These are phyloP conservation scores for Coleophoma eucalyptorum DNA, from an alignment of 2,329 filamentous ascomycete genomes.

Conservation along the genomic window DNA sequence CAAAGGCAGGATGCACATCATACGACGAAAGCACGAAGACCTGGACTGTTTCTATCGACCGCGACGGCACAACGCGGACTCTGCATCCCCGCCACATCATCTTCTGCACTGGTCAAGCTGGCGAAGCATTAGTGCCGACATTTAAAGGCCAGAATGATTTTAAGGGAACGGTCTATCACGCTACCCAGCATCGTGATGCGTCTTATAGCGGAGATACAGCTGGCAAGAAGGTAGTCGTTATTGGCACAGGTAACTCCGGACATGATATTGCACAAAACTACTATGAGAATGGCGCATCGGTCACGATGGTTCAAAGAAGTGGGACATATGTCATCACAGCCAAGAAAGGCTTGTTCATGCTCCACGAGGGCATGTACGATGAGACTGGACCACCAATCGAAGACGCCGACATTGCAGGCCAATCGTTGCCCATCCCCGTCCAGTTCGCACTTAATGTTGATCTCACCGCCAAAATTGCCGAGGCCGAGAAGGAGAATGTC, in stretches of 20 bases:
- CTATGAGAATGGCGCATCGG: slow-evolving; percentile 60
- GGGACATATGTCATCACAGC: slow-evolving; percentile 62
- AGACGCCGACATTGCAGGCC: slow-evolving; percentile 59
- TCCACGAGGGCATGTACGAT: slow-evolving; percentile 36
- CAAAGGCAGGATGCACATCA: slow-evolving; percentile 33
- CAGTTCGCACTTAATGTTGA: slow-evolving; percentile 55
- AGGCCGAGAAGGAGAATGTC: slow-evolving; percentile 33
- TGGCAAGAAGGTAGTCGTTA: slow-evolving; percentile 58
- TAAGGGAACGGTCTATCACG: slow-evolving; percentile 55
- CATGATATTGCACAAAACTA: slow-evolving; percentile 69
- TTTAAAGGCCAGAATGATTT: slow-evolving; percentile 50
- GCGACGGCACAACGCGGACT: slow-evolving; percentile 35
- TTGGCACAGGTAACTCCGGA: slow-evolving; percentile 65
- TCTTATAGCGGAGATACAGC: slow-evolving; percentile 30
- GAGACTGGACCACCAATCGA: slow-evolving; percentile 46
- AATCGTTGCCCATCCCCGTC: slow-evolving; percentile 53
- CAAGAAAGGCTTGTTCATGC: slow-evolving; percentile 36
- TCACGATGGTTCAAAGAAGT: slow-evolving; percentile 68
- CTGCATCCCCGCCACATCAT: slow-evolving; percentile 44
- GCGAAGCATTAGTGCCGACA: slow-evolving; percentile 43
- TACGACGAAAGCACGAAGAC: slow-evolving; percentile 45
- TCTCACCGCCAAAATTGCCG: slow-evolving; percentile 32
- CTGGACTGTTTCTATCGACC: slow-evolving; percentile 53
- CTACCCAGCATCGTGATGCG: slow-evolving; percentile 54
- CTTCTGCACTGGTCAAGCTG: slow-evolving; percentile 48